phyloP scores from a whole-genome alignment of 2,329 filamentous ascomycete species.

The Thelonectria rubi region DNA sequence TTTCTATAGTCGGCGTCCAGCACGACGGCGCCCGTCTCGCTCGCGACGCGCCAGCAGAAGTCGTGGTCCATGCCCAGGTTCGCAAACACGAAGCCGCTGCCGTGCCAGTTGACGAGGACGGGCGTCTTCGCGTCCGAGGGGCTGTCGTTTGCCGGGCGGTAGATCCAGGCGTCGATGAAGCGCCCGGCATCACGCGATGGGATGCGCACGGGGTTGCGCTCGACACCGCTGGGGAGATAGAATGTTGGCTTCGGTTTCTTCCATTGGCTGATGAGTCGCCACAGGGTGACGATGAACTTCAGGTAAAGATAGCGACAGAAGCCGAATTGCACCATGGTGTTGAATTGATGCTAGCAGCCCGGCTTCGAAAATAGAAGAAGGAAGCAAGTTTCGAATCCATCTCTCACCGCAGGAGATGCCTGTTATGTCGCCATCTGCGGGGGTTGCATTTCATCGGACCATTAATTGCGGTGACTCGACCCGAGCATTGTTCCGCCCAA shows the following conservation, averaged over 20 bases:
- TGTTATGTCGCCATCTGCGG: too few species aligned
- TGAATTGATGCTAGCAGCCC: background rate
- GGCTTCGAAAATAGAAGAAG: background rate
- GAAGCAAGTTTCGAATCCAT: background rate
- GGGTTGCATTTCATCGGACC: too few species aligned
- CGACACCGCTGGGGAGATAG: background rate
- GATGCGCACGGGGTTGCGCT: constrained; percentile 33
- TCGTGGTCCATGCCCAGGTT: constrained; percentile 48
- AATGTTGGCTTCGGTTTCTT: background rate
- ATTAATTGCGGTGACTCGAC: too few species aligned
- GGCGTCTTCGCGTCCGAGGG: constrained; percentile 19
- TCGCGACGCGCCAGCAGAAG: constrained; percentile 47
- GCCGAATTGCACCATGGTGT: background rate
- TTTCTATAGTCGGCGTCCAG: constrained; percentile 50
- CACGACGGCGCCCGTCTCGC: constrained; percentile 38
- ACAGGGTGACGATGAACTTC: background rate
- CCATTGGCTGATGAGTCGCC: background rate
- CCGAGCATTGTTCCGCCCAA: too few species aligned
- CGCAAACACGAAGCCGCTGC: constrained; percentile 46
- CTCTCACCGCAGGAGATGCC: too few species aligned
- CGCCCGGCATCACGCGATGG: constrained; percentile 42
- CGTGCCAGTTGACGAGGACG: constrained; percentile 48
- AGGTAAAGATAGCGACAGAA: background rate
- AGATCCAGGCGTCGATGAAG: constrained; percentile 44
- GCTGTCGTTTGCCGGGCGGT: constrained; percentile 29